Evolutionary conservation across 345 rosid genomes (phyloP), one percentile per base, ranked within the genome.

Genomic region (Capsella bursapastoris): DNA sequence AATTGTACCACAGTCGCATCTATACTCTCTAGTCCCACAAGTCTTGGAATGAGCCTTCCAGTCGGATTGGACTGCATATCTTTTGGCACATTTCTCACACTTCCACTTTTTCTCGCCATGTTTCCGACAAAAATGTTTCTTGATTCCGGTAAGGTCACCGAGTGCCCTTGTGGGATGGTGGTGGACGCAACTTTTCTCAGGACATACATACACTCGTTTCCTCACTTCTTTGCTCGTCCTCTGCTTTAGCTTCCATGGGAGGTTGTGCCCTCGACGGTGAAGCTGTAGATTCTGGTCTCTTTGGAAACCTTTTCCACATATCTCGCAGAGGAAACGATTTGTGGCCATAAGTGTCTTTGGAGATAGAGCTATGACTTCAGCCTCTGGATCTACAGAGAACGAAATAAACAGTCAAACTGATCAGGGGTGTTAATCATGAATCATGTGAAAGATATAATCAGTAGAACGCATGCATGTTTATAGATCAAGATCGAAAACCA

Each of bases 181-280:
- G 68, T 95, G 99, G 35, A 90, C 96, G 52, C 99, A 95, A 1
- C 80, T 78, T 75, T 86, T 91, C 68, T 95, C 99, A 0, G 99
- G 99, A 82, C 97, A 95, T 34, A 95, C 97, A 22, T 95, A 95
- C 25, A 95, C 99, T 4, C 99, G 78, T 72, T 95, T 95, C 75
- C 86, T 80, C 11, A 78, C 70, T 81, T 95, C 99, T 62, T 95
- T 95, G 68, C 73, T 86, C 2, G 84, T 84, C 81, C 99, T 84
- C 76, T 92, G 99, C 96, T 95, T 95, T 43, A 95, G 87, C 82
- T 95, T 95, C 99, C 99, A 95, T 25, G 99, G 99, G 41, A 95
- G 90, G 82, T 95, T 95, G 80, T 95, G 99, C 8, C 97, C 99
- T 14, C 99, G 79, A 45, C 97, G 77, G 60, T 95, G 99, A 31